phyloP scores from a whole-genome alignment of 768 basidiomycete species.

The Xerocomellus chrysenteron region DNA sequence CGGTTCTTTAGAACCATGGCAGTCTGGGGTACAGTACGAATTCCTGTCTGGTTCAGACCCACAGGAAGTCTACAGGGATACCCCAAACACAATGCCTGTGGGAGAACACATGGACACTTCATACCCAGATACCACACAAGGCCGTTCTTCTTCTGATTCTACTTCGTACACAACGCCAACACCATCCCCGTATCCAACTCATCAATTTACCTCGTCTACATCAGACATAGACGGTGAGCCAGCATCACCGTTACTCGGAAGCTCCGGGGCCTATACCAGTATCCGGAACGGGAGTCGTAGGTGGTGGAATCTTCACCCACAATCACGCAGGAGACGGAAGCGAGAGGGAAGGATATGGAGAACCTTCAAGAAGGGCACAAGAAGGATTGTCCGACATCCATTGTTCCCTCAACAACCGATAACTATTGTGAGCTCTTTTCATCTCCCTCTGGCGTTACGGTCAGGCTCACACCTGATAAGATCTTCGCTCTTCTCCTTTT shows the following conservation, averaged over 20 bases:
- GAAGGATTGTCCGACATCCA: conserved; percentile 64
- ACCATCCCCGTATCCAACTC: conserved; percentile 55
- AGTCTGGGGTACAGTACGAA: conserved; percentile 41
- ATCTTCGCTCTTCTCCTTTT: conserved; percentile 73
- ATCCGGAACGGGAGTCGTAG: conserved; percentile 47
- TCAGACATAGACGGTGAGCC: conserved; percentile 67
- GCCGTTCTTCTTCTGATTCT: conserved; percentile 28
- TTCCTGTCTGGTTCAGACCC: conserved; percentile 46
- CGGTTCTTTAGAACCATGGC: conserved; percentile 13
- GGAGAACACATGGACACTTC: conserved; percentile 11
- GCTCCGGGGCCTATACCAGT: conserved; percentile 29
- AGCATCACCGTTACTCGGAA: conserved; percentile 44
- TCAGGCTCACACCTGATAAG: conserved; percentile 38
- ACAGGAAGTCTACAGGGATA: conserved; percentile 34
- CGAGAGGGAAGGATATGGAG: conserved; percentile 48
- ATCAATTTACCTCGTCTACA: conserved; percentile 50
- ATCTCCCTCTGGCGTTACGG: background rate
- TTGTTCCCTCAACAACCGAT: conserved; percentile 78
- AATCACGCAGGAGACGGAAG: conserved; percentile 51
- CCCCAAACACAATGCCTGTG: conserved; percentile 5
- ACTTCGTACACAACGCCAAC: conserved; percentile 47
- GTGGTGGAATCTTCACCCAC: conserved; percentile 52
- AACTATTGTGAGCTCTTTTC: conserved; percentile 61
- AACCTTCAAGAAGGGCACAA: conserved; percentile 51
- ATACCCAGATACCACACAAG: conserved; percentile 28